A percentile compares a stretch with the other conserved stretches of the same genome.
Evolutionary conservation across 148 eudicot genomes (phyloP).

Genomic region (Rhododendron vialii): DNA sequence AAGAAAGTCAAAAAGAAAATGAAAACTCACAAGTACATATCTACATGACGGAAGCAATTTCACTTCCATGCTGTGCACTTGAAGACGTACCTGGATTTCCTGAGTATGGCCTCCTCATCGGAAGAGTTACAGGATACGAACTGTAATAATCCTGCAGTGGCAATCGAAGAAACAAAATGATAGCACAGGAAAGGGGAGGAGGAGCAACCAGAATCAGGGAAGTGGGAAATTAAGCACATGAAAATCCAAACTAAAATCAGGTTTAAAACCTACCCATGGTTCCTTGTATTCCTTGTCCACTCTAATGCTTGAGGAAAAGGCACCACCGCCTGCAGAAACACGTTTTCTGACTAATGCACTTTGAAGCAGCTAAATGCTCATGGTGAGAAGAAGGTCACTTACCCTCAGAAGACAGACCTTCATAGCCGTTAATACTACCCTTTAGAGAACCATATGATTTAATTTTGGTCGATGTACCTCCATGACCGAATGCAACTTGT

Average conservation of each 20-base stretch:
- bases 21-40: background rate
- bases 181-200: background rate
- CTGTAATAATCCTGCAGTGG: constrained; percentile 62
- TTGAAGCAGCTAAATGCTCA: constrained; percentile 6
- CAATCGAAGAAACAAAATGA: background rate
- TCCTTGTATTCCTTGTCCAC: constrained; percentile 62
- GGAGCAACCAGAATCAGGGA: constrained; percentile 1
- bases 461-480: constrained; percentile 32
- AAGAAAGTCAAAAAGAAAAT: background rate
- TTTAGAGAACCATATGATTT: constrained; percentile 29
- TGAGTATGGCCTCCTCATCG: constrained; percentile 77
- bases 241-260: background rate
- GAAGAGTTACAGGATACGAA: constrained; percentile 62
- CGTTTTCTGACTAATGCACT: background rate
- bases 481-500: constrained; percentile 63
- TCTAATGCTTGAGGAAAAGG: constrained; percentile 13
- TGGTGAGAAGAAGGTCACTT: background rate
- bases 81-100: constrained; percentile 71
- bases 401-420: constrained; percentile 37
- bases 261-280: constrained; percentile 69
- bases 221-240: background rate
- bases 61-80: constrained; percentile 1
- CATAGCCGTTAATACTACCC: constrained; percentile 19
- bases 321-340: constrained; percentile 24
- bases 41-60: background rate